Evolutionary conservation across 106 monocot species (phyloP).

Genomic region (Posidonia australis): DNA sequence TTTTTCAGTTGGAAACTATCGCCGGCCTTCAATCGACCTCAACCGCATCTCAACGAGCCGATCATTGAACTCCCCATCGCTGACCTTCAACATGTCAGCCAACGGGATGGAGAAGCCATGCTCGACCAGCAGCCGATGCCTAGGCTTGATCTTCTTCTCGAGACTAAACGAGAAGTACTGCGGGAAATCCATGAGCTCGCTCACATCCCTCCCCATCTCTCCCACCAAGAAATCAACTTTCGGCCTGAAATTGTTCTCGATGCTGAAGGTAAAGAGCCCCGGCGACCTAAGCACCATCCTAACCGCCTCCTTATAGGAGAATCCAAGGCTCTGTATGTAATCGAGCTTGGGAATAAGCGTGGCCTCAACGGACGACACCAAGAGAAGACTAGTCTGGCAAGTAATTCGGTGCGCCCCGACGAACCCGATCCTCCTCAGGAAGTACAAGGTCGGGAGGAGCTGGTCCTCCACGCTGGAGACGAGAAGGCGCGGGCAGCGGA

Average conservation of each 20-base stretch:
- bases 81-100: constrained; percentile 38
- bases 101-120: constrained; percentile 28
- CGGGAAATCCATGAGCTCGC: constrained; percentile 52
- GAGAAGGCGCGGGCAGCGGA: constrained; percentile 65
- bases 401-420: constrained; percentile 39
- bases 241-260: constrained; percentile 59
- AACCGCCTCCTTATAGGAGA: constrained; percentile 27
- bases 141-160: constrained; percentile 49
- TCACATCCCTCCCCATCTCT: constrained; percentile 48
- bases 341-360: constrained; percentile 74
- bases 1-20: background rate
- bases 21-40: constrained; percentile 5
- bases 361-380: constrained; percentile 53
- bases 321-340: constrained; percentile 38
- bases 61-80: constrained; percentile 43
- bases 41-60: constrained; percentile 33
- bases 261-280: constrained; percentile 42
- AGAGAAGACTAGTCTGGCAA: constrained; percentile 40
- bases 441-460: constrained; percentile 52
- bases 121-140: constrained; percentile 42
- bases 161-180: constrained; percentile 72
- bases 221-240: constrained; percentile 44
- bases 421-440: constrained; percentile 59
- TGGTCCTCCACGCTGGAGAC: constrained; percentile 38
- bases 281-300: constrained; percentile 45